Base-by-base conservation (phyloP, 2,329 filamentous ascomycete species). In the Talaromyces sp. region DNA sequence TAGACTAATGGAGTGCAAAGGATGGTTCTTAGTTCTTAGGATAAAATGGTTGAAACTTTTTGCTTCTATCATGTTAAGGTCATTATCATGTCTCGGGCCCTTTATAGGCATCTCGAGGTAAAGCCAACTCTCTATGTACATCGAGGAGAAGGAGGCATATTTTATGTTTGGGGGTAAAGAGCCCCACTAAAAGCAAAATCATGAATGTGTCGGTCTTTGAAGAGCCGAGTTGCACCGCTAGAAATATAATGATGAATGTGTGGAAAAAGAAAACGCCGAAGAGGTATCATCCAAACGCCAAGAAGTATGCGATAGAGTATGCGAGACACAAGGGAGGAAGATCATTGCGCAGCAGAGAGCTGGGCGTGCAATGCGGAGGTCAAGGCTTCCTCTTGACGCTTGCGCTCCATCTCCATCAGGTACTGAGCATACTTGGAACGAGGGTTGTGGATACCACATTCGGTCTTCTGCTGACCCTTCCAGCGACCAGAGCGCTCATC, bases 361-460 rank as follows among this genome's bases (percentile, higher is more conserved):
- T 70, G 64, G n/a, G 53, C 62, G 48, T 73, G 63, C 54, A 80
- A 56, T 24, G 77, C 76, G 56, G 77, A 70, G 6, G 74, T 67
- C 35, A 84, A 64, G 37, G 79, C 80, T 63, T 83, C 77, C 58
- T 85, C 82, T 62, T 86, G 80, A 59, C 81, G 78, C 79, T 90
- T 87, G 68, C 81, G 77, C 70, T 91, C 87, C 74, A 89, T 84
- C 56, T 91, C 86, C 65, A 82, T 81, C 51, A 96, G 77, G 75
- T 88, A 97, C 75, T 92, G 86, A 10, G 91, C 89, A 69, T 97
- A 99, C 64, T 91, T 87, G 53, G 90, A 96, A 74, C 92, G 88
- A 76, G 94, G 95, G 82, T 97, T 97, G 84, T 99, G 94, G 70
- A 99, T 97, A 43, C 94, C 94, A 74, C 94, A 99, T 80, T 99